phyloP scores from a whole-genome alignment of 768 basidiomycete genomes.

The Astraeus odoratus region DNA sequence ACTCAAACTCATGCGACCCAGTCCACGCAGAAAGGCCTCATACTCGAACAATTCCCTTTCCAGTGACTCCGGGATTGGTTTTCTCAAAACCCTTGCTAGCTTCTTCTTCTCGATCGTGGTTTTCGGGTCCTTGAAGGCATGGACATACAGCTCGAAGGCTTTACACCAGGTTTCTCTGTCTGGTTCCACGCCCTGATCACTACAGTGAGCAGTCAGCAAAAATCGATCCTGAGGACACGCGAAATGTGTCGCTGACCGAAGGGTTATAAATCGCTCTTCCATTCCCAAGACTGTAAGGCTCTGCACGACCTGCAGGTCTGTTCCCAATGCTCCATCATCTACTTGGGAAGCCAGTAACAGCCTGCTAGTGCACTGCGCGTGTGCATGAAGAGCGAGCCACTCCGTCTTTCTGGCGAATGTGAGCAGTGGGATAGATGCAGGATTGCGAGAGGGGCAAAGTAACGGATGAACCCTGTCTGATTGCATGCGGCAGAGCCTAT shows the following conservation, averaged over 20 bases:
- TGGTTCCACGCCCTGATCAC: constrained; percentile 40
- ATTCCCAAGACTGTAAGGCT: constrained; percentile 70
- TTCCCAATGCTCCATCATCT: constrained; percentile 27
- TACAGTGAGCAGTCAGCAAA: constrained; percentile 8
- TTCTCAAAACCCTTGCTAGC: constrained; percentile 49
- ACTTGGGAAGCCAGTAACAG: constrained; percentile 50
- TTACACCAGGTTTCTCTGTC: constrained; percentile 63
- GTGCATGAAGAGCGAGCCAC: constrained; percentile 70
- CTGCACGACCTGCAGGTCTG: constrained; percentile 50
- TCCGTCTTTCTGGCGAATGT: constrained; percentile 49
- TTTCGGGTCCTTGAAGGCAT: constrained; percentile 58
- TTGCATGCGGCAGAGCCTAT: constrained; percentile 65
- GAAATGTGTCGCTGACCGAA: constrained; percentile 9
- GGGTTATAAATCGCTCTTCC: constrained; percentile 51
- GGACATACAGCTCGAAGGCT: constrained; percentile 49
- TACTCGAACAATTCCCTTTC: constrained; percentile 63
- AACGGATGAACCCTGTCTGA: constrained; percentile 61
- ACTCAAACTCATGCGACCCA: constrained; percentile 82
- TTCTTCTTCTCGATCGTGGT: constrained; percentile 46
- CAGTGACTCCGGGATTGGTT: constrained; percentile 39
- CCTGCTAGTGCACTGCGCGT: constrained; percentile 58
- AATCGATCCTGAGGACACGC: not conserved
- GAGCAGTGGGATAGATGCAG: constrained; percentile 53
- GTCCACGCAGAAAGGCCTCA: constrained; percentile 62
- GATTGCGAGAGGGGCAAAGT: constrained; percentile 71